These are phyloP conservation scores for Fusarium temperatum DNA, from an alignment of 2,329 filamentous ascomycete genomes.

Conservation along the genomic window DNA sequence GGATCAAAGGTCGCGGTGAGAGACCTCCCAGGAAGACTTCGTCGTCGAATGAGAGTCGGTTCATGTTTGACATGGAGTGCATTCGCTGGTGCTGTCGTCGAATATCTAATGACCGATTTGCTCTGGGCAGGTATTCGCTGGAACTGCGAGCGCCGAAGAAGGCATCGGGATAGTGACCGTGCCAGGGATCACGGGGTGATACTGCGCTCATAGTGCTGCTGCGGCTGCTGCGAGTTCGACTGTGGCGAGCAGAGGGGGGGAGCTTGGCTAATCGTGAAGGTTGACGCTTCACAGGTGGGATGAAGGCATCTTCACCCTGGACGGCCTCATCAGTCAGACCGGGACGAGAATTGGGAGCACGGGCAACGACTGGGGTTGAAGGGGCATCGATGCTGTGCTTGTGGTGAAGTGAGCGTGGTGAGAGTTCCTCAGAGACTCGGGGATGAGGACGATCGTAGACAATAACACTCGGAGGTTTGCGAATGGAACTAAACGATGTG, in stretches of 20 bases:
- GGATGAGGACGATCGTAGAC: conserved; percentile 56
- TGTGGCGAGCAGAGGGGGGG: conserved; percentile 49
- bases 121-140: conserved; percentile 43
- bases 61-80: conserved; percentile 50
- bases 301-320: conserved; percentile 68
- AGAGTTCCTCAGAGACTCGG: conserved; percentile 43
- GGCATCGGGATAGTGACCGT: conserved; percentile 48
- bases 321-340: conserved; percentile 70
- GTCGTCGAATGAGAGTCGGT: conserved; percentile 57
- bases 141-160: conserved; percentile 45
- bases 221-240: conserved; percentile 55
- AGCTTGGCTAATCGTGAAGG: conserved; percentile 63
- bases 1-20: conserved; percentile 59
- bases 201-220: conserved; percentile 55
- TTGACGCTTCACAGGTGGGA: conserved; percentile 62
- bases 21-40: conserved; percentile 56
- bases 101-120: conserved; percentile 36
- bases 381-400: conserved; percentile 58
- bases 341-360: conserved; percentile 69
- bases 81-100: conserved; percentile 49
- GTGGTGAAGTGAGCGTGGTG: conserved; percentile 44
- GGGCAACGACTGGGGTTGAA: conserved; percentile 62
- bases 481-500: conserved; percentile 47
- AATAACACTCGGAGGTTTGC: conserved; percentile 63
- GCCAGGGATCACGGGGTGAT: conserved; percentile 54